Conservation (phyloP, 1,284 basidiomycete genomes). For the Ceratobasidium sp. region DNA sequence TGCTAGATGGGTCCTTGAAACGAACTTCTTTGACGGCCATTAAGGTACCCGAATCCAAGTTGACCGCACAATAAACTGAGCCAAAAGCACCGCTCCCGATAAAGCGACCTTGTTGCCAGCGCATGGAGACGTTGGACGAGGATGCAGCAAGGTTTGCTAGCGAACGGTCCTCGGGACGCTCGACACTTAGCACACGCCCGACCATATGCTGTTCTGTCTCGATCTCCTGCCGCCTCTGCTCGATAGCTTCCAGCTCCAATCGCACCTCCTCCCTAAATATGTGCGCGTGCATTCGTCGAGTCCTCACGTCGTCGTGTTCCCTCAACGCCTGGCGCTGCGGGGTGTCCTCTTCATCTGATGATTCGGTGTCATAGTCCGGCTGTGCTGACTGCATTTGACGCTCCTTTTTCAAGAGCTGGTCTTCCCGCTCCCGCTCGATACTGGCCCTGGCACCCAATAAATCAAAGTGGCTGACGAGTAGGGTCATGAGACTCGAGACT, state of each 20-base stretch:
- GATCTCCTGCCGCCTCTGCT: conserved; percentile 67
- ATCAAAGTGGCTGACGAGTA: conserved; percentile 97
- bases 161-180: conserved; percentile 90
- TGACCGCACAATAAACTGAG: conserved; percentile 97
- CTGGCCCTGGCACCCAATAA: conserved; percentile 93
- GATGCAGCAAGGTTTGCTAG: conserved; percentile 92
- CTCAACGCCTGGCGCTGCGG: conserved; percentile 17
- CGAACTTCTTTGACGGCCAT: conserved; percentile 99
- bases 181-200: conserved; percentile 90
- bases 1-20: conserved; percentile 89
- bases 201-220: conserved; percentile 77
- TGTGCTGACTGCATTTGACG: conserved; percentile 64
- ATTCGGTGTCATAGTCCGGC: conserved; percentile 34
- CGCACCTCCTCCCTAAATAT: conserved; percentile 78
- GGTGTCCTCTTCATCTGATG: conserved; percentile 5
- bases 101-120: conserved; percentile 98
- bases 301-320: conserved; percentile 20
- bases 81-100: conserved; percentile 98
- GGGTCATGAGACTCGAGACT: conserved; percentile 95
- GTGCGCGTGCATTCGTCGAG: conserved; percentile 59
- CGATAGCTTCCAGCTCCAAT: conserved; percentile 70
- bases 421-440: conserved; percentile 84
- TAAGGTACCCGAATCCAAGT: conserved; percentile 93
- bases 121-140: conserved; percentile 93
- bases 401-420: conserved; percentile 64